phyloP scores from a whole-genome alignment of 2,329 filamentous ascomycete species.

The Cryphonectria parasitica region DNA sequence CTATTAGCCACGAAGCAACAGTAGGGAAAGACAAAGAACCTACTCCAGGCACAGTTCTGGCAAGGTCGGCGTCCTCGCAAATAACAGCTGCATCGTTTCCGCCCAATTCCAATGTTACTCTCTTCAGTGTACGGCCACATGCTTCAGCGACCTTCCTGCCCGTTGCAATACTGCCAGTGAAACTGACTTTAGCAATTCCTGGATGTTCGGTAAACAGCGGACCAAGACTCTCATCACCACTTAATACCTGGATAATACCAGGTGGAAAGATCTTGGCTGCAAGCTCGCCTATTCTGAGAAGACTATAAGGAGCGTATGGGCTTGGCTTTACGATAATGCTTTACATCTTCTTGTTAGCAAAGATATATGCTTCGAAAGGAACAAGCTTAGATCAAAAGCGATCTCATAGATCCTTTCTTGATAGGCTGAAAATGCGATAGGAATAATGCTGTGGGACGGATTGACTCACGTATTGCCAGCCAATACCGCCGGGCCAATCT shows the following conservation, averaged over 20 bases:
- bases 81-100: constrained; percentile 44
- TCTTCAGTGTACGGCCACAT: constrained; percentile 49
- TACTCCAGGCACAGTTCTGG: constrained; percentile 42
- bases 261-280: constrained; percentile 61
- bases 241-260: constrained; percentile 64
- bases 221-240: constrained; percentile 64
- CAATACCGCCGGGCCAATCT: constrained; percentile 60
- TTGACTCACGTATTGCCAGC: constrained; percentile 44
- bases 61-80: constrained; percentile 48
- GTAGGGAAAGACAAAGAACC: too few relatives aligned
- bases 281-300: constrained; percentile 64
- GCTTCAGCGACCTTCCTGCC: constrained; percentile 46
- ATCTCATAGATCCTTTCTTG: too few relatives aligned
- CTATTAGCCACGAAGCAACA: too few relatives aligned
- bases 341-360: not conserved
- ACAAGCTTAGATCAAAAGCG: too few relatives aligned
- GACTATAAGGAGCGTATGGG: constrained; percentile 60
- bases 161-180: constrained; percentile 58
- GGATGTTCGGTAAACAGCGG: constrained; percentile 62
- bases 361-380: too few relatives aligned
- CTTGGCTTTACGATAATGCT: constrained; percentile 61
- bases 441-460: too few relatives aligned
- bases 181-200: constrained; percentile 64
- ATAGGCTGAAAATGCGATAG: too few relatives aligned
- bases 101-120: constrained; percentile 49